Base-by-base conservation (phyloP, 2,329 filamentous ascomycete genomes). In the Plectosphaerella plurivora region DNA sequence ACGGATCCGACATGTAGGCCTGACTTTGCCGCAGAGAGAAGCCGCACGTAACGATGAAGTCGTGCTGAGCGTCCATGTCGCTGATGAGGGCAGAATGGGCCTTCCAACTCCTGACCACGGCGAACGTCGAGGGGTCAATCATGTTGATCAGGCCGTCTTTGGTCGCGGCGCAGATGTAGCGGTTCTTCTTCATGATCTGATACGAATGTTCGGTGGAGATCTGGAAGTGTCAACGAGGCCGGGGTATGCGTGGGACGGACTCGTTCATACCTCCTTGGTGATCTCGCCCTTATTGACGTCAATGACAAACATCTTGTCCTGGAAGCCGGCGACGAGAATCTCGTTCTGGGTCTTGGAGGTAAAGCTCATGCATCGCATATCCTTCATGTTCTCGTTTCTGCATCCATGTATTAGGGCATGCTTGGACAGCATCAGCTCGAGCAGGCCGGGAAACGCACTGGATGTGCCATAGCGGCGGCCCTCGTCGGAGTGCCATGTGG, bases 1-100 rank as follows among this genome's bases (percentile, higher is more conserved):
- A 86, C 0, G 91, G 90, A 64, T 99, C 94, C 35, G 95, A 82
- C 74, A 95, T 91, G 57, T 89, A 88, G 41, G 84, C 84, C 52
- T 76, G 73, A 2, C 73, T 70, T 63, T 92, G 91, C 59, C 93
- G 84, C 22, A 91, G 81, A 1, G 93, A 96, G 70, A 90, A 96
- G 36, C 94, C 94, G 68, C 94, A 99, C 5, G 94, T 97, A 20
- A 97, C 88, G 51, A 99, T 84, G 59, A 94, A 94, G 67, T 97
- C 93, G 63, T 94, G 90, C 65, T 94, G 89, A 9, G 92, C 91
- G 72, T 99, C 94, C 89, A 99, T 97, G 67, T 97, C 93, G 68
- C 91, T 96, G 66, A 99, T 89, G 49, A 86, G 83, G 9, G 90
- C 89, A 2, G 87, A 87, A 65, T 99, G 94, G 1, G 93, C 91